Evolutionary conservation across 2,329 filamentous ascomycete species (phyloP).

Genomic region (Alternaria incomplexa): DNA sequence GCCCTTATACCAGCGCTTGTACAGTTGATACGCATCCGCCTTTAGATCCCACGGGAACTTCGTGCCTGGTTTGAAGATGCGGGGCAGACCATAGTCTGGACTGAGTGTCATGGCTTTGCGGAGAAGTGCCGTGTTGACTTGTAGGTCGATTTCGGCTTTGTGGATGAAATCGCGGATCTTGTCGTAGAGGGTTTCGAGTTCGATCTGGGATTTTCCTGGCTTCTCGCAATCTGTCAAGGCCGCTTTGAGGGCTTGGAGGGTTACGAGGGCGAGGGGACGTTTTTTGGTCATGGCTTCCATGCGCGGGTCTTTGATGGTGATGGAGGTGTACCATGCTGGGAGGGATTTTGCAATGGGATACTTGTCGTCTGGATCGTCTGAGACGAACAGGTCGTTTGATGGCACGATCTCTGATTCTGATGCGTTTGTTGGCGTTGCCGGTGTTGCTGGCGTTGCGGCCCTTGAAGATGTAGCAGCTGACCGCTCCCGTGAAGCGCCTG

Average conservation of each 20-base stretch:
- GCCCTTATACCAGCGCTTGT: constrained; percentile 52
- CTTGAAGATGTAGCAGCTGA: neutral
- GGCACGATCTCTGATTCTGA: neutral
- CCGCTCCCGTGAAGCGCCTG: neutral
- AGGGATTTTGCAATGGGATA: neutral
- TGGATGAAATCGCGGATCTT: constrained; percentile 48
- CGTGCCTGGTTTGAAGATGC: constrained; percentile 46
- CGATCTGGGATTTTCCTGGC: neutral
- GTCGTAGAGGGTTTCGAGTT: constrained; percentile 28
- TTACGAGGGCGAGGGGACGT: constrained; percentile 15
- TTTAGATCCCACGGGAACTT: constrained; percentile 55
- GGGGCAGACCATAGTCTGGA: constrained; percentile 45
- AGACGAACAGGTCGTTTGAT: neutral
- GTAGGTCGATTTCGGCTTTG: constrained; percentile 44
- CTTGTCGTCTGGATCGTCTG: neutral
- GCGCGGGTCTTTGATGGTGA: neutral
- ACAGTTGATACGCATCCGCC: constrained; percentile 56
- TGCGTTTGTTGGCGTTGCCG: neutral
- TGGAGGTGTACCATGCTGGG: constrained; percentile 22
- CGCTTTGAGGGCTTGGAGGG: constrained; percentile 32
- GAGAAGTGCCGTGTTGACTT: constrained; percentile 38
- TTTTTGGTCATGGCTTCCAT: constrained; percentile 17
- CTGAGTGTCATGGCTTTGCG: constrained; percentile 46
- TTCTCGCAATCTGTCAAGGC: constrained; percentile 28
- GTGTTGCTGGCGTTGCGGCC: neutral